phyloP scores from a whole-genome alignment of 805 yeast genomes.

The Candida golubevii region DNA sequence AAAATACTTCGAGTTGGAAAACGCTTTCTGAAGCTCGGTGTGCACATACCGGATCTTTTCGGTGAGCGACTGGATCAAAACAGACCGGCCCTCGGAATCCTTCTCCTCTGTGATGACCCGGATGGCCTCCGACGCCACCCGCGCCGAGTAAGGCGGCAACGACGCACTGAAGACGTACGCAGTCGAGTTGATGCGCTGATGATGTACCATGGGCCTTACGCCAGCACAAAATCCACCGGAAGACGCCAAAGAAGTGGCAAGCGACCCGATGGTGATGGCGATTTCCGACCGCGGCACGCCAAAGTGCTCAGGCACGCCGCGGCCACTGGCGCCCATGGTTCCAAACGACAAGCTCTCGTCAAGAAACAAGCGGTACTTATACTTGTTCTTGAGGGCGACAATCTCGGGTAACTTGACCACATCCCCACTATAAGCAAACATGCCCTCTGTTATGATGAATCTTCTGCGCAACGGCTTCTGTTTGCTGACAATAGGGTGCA shows the following conservation, averaged over 20 bases:
- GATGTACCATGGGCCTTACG: slow-evolving; percentile 73
- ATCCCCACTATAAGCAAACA: slow-evolving; percentile 80
- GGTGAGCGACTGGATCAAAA: slow-evolving; percentile 32
- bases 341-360: slow-evolving; percentile 90
- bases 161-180: slow-evolving; percentile 95
- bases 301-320: slow-evolving; percentile 77
- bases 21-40: slow-evolving; percentile 37
- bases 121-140: slow-evolving; percentile 53
- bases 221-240: slow-evolving; percentile 96
- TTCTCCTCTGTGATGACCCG: slow-evolving; percentile 39
- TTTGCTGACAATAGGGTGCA: slow-evolving; percentile 54
- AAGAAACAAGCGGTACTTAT: slow-evolving; percentile 78
- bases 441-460: slow-evolving; percentile 87
- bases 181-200: slow-evolving; percentile 84
- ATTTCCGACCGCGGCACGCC: slow-evolving; percentile 65
- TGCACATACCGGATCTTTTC: slow-evolving; percentile 39
- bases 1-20: slow-evolving; percentile 35
- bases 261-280: slow-evolving; percentile 82
- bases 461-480: slow-evolving; percentile 82
- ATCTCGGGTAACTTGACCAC: slow-evolving; percentile 65
- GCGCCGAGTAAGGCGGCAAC: slow-evolving; percentile 86
- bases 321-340: slow-evolving; percentile 77
- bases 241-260: slow-evolving; percentile 76
- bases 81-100: slow-evolving; percentile 30
- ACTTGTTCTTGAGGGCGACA: slow-evolving; percentile 71